Evolutionary conservation across 345 rosid genomes (phyloP), one percentile per base, ranked within the genome.

Genomic region (Viola odorata): DNA sequence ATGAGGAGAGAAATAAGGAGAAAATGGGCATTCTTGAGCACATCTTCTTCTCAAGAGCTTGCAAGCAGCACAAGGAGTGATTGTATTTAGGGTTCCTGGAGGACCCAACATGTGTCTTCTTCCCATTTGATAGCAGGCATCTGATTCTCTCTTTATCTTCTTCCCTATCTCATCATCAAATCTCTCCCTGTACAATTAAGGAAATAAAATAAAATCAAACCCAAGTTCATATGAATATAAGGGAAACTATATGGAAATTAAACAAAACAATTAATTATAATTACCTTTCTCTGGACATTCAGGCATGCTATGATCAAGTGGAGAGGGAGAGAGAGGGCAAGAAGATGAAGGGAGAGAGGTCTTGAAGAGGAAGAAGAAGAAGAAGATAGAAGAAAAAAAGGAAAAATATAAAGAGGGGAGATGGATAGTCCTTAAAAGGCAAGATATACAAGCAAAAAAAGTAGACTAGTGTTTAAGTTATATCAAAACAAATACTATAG

Each of bases 21-120:
- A 87, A 76, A 92, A 92, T 4, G 98, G 96, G 64, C 98, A 92
- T 69, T 92, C 98, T 65, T 89, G 96, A 8, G 98, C 94, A 62
- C 98, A 92, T 60, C 98, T 78, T 14, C 98, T 78, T 52, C 98
- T 73, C 76, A 92, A 62, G 58, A 92, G 96, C 79, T 92, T 92
- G 58, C 98, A 92, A 60, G 98, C 96, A 5, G 98, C 98, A 58
- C 98, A 92, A 37, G 98, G 98, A 59, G 96, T 89, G n/a, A 81
- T 79, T 16, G 94, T 89, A 41, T 92, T 92, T 60, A 92, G 85
- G 66, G 83, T 79, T 77, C 94, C 96, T 6, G 80, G 82, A 77
- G 89, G 86, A 70, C 84, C 80, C 56, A 83, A 64, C 90, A 85
- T 84, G 69, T 85, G 89, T 70, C 96, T 83, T 76, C 95, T 82